Percentiles rank a stretch among this genome's conserved stretches.
Evolutionary conservation across 2,329 filamentous ascomycete species (phyloP).

Genomic region (Colletotrichum simmondsii): DNA sequence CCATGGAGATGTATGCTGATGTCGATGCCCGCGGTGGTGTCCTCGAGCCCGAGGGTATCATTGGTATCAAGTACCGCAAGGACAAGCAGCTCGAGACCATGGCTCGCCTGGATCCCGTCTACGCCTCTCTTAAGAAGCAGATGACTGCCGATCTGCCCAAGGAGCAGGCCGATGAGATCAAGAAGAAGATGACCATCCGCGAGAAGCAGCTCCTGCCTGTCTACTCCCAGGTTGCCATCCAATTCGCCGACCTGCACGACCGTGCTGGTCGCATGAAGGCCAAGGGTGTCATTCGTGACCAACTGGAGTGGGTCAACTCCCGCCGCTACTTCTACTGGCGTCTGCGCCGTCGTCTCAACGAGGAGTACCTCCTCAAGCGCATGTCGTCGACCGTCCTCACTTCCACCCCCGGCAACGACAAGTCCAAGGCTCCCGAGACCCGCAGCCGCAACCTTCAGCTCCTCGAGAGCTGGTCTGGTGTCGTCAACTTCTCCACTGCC

Average conservation of each 20-base stretch:
- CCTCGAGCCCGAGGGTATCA: slow-evolving; percentile 96
- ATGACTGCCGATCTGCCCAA: slow-evolving; percentile 74
- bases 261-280: slow-evolving; percentile 97
- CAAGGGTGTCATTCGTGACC: slow-evolving; percentile 90
- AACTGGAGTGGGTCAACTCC: slow-evolving; percentile 87
- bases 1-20: slow-evolving; percentile 99
- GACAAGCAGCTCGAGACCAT: slow-evolving; percentile 98
- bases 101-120: slow-evolving; percentile 88
- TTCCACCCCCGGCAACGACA: slow-evolving; percentile 49
- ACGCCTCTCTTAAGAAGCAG: slow-evolving; percentile 85
- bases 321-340: slow-evolving; percentile 99
- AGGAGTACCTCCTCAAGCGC: slow-evolving; percentile 96
- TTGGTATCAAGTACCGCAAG: slow-evolving; percentile 98
- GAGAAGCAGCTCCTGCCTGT: slow-evolving; percentile 92
- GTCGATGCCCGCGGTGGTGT: slow-evolving; percentile 95
- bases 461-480: slow-evolving; percentile 84
- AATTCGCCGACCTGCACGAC: slow-evolving; percentile 98
- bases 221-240: slow-evolving; percentile 93
- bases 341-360: slow-evolving; percentile 93
- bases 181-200: slow-evolving; percentile 83
- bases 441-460: slow-evolving; percentile 78
- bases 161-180: slow-evolving; percentile 82
- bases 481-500: slow-evolving; percentile 80
- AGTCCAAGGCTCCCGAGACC: slow-evolving; percentile 58
- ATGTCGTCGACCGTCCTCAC: slow-evolving; percentile 65